Conservation (phyloP, 139 green algal genomes). For the Pedinophyceae sp. region DNA sequence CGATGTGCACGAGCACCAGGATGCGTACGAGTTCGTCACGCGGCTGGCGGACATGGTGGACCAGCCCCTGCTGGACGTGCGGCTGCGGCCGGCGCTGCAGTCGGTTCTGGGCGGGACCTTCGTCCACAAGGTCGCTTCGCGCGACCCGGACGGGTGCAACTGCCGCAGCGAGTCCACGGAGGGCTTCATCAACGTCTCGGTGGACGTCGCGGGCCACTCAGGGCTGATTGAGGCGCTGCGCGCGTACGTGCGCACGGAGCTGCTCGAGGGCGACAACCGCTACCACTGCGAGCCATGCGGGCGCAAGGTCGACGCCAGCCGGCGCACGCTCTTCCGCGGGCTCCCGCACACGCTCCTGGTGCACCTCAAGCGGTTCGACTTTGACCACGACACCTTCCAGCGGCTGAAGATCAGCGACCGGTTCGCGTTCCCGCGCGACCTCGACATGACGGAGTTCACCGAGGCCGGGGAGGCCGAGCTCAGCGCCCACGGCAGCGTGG, state of each 20-base stretch:
- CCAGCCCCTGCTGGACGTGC: constrained; percentile 24
- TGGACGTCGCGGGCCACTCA: constrained; percentile 19
- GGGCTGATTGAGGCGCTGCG: constrained; percentile 17
- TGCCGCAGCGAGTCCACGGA: background rate
- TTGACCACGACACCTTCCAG: constrained; percentile 60
- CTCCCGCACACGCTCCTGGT: constrained; percentile 57
- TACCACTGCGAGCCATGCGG: constrained; percentile 65
- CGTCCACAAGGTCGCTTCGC: constrained; percentile 47
- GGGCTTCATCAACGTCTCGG: constrained; percentile 27
- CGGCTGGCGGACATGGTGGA: constrained; percentile 49
- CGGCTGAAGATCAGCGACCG: constrained; percentile 50
- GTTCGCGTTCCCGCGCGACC: constrained; percentile 70
- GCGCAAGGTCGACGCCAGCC: constrained; percentile 56
- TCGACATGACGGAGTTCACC: constrained; percentile 78
- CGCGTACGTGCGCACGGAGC: constrained; percentile 55
- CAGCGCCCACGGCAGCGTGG: constrained; percentile 7
- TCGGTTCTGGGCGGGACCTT: constrained; percentile 57
- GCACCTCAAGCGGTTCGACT: constrained; percentile 79
- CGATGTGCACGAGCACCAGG: constrained; percentile 77
- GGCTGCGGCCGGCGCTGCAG: constrained; percentile 35
- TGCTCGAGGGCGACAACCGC: constrained; percentile 88
- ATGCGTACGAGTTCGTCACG: constrained; percentile 78
- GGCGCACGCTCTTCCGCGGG: constrained; percentile 47
- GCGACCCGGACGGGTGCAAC: no score
- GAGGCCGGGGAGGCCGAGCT: constrained; percentile 41